Percentiles rank a stretch among this genome's conserved stretches.
Evolutionary conservation across 2,329 filamentous ascomycete genomes (phyloP).

Genomic region (Endothia cerciana): DNA sequence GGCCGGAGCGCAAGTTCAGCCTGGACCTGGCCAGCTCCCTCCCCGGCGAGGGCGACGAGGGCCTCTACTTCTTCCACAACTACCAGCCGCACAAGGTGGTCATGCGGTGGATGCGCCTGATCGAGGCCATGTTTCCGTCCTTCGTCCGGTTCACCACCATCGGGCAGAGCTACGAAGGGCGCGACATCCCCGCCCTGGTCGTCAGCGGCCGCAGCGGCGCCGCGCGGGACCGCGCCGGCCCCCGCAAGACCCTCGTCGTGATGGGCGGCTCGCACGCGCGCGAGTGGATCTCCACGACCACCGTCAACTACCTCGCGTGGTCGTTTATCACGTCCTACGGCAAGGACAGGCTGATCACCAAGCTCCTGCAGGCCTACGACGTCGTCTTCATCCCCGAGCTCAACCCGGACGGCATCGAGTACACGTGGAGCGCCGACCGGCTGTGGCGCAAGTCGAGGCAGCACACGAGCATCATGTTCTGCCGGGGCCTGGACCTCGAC

Average conservation of each 20-base stretch:
- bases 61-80: constrained; percentile 80
- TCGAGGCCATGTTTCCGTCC: constrained; percentile 87
- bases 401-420: constrained; percentile 94
- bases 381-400: constrained; percentile 85
- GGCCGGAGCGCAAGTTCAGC: constrained; percentile 34
- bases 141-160: constrained; percentile 75
- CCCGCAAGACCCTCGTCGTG: constrained; percentile 78
- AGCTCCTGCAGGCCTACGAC: constrained; percentile 82
- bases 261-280: constrained; percentile 88
- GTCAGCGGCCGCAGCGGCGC: constrained; percentile 58
- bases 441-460: constrained; percentile 96
- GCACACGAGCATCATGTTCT: constrained; percentile 79
- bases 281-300: constrained; percentile 95
- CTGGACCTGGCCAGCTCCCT: constrained; percentile 36
- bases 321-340: constrained; percentile 83
- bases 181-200: constrained; percentile 80
- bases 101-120: constrained; percentile 86
- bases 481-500: constrained; percentile 86
- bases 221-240: constrained; percentile 34
- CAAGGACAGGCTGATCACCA: constrained; percentile 71
- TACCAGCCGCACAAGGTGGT: constrained; percentile 81
- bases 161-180: constrained; percentile 85
- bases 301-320: constrained; percentile 89
- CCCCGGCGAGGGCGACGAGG: constrained; percentile 36
- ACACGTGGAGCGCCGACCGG: constrained; percentile 88